Conservation (phyloP, 345 rosid genomes). For the Acer campestre region DNA sequence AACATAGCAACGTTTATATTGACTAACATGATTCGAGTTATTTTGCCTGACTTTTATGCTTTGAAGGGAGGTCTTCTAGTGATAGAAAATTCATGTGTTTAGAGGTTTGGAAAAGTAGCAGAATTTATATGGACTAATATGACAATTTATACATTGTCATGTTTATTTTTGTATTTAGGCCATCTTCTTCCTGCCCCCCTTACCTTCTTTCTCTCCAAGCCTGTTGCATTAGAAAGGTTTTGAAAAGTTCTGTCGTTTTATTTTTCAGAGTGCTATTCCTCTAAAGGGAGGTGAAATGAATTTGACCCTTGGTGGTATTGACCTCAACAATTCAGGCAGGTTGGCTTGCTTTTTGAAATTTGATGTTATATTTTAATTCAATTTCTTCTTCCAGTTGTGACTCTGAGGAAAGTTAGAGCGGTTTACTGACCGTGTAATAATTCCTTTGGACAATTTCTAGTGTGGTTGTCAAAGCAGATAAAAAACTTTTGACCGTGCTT, state of each 20-base stretch:
- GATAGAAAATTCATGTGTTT: background rate
- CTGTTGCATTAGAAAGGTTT: conserved; percentile 12
- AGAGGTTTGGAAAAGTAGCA: background rate
- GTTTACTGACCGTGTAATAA: conserved; percentile 31
- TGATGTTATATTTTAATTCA: conserved; percentile 12
- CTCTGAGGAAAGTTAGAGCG: conserved; percentile 16
- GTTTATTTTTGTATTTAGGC: background rate
- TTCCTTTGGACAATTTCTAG: conserved; percentile 45
- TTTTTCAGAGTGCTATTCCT: conserved; percentile 54
- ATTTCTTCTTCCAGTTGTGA: conserved; percentile 19
- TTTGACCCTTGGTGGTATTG: conserved; percentile 83
- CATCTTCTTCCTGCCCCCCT: background rate
- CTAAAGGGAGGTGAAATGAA: conserved; percentile 73
- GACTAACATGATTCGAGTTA: background rate
- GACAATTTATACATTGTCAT: background rate
- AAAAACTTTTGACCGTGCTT: conserved; percentile 90
- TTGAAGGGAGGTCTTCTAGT: conserved; percentile 1
- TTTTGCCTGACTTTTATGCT: background rate
- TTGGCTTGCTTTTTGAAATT: conserved; percentile 60
- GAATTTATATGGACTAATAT: conserved; percentile 2
- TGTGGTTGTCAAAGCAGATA: conserved; percentile 94
- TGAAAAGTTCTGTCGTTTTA: conserved; percentile 7
- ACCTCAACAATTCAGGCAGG: conserved; percentile 99
- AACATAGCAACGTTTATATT: background rate
- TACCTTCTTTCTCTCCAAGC: conserved; percentile 8